Evolutionary conservation across 2,329 filamentous ascomycete species (phyloP).

Genomic region (Teratosphaeria zuluensis): DNA sequence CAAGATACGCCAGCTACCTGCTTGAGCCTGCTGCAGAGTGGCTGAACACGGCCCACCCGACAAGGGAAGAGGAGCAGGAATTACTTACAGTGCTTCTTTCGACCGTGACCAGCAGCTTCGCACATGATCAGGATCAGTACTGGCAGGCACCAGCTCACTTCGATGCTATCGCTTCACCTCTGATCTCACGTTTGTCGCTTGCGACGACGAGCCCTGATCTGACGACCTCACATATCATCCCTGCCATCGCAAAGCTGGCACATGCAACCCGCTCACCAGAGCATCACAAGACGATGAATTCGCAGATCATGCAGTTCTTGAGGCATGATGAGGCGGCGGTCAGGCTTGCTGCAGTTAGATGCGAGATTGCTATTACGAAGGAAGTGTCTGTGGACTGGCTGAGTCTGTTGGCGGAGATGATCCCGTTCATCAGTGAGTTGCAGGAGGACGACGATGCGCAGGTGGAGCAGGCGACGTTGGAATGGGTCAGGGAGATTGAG

Average conservation of each 20-base stretch:
- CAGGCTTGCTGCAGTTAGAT: slow-evolving; percentile 71
- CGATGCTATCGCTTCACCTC: slow-evolving; percentile 55
- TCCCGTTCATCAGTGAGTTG: slow-evolving; percentile 89
- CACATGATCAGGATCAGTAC: slow-evolving; percentile 86
- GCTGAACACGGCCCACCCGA: slow-evolving; percentile 35
- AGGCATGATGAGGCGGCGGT: slow-evolving; percentile 62
- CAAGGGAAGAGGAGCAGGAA: slow-evolving; percentile 33
- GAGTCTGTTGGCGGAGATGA: slow-evolving; percentile 81
- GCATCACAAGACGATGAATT: slow-evolving; percentile 85
- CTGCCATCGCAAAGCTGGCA: slow-evolving; percentile 70
- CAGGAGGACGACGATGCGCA: slow-evolving; percentile 93
- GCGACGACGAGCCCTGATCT: slow-evolving; percentile 35
- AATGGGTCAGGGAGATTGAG: slow-evolving; percentile 88
- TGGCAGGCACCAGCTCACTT: slow-evolving; percentile 93
- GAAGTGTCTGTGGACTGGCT: slow-evolving; percentile 89
- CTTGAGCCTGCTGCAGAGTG: slow-evolving; percentile 63
- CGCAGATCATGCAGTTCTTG: slow-evolving; percentile 65
- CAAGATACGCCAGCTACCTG: slow-evolving; percentile 78
- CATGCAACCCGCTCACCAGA: slow-evolving; percentile 72
- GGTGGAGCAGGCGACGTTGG: slow-evolving; percentile 79
- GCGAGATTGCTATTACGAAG: slow-evolving; percentile 61
- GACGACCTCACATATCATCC: slow-evolving; percentile 45
- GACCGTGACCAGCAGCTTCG: slow-evolving; percentile 66
- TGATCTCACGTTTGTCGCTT: slow-evolving; percentile 53
- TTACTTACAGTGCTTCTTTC: slow-evolving; percentile 63